Conservation (phyloP, 805 yeast species). For the Brettanomyces bruxellensis region DNA sequence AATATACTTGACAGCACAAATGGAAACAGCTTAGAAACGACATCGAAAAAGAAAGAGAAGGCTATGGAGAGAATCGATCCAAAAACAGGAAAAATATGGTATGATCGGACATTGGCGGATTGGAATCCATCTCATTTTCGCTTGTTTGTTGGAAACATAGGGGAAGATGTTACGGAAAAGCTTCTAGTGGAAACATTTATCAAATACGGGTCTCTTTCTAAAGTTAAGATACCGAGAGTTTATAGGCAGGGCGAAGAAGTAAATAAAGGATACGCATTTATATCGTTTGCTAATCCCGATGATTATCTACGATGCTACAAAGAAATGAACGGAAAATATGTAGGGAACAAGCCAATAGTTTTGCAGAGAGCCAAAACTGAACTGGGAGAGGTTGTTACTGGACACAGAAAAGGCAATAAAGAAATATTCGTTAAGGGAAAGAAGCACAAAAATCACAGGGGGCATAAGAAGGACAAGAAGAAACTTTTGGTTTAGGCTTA, state of each 20-base stretch:
- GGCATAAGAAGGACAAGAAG: not conserved
- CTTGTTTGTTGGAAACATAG: constrained; percentile 67
- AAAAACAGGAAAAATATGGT: constrained; percentile 39
- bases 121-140: constrained; percentile 70
- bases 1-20: constrained; percentile 11
- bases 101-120: constrained; percentile 37
- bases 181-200: constrained; percentile 46
- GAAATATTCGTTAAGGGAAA: not conserved
- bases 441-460: not conserved
- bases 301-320: constrained; percentile 66
- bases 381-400: constrained; percentile 12
- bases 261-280: constrained; percentile 67
- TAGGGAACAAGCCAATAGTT: constrained; percentile 67
- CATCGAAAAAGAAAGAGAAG: constrained; percentile 6
- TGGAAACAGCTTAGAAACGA: not conserved
- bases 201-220: constrained; percentile 42
- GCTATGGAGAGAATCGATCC: constrained; percentile 34
- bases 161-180: constrained; percentile 55
- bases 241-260: constrained; percentile 26
- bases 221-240: constrained; percentile 54
- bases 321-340: constrained; percentile 68
- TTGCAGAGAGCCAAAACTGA: constrained; percentile 52
- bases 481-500: not conserved
- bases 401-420: not conserved
- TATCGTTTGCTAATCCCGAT: constrained; percentile 53